Evolutionary conservation across 768 basidiomycete genomes (phyloP).

Genomic region (Tephrocybe rancida): DNA sequence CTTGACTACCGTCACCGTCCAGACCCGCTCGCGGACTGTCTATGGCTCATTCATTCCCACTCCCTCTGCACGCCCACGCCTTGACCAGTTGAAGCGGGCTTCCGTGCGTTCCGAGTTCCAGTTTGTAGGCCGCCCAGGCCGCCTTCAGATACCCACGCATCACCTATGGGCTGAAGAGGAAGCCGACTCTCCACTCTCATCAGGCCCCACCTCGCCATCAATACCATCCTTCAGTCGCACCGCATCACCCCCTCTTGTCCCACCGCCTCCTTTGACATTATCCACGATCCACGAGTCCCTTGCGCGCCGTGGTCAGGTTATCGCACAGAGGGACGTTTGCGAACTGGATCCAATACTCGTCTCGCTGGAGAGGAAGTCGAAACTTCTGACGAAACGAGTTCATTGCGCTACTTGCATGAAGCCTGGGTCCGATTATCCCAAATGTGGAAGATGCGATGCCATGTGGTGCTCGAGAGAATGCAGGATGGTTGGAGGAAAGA

Average conservation of each 20-base stretch:
- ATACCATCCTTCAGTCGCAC: constrained; percentile 44
- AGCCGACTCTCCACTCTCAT: constrained; percentile 20
- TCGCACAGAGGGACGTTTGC: constrained; percentile 4
- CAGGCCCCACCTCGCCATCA: constrained; percentile 19
- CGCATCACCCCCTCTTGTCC: constrained; percentile 25
- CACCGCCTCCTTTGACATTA: constrained; percentile 16
- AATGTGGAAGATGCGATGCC: constrained; percentile 59
- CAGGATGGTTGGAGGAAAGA: constrained; percentile 52
- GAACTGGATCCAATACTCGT: constrained; percentile 49
- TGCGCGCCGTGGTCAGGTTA: background rate
- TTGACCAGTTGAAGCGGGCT: constrained; percentile 11
- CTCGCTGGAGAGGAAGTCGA: constrained; percentile 53
- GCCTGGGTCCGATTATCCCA: constrained; percentile 56
- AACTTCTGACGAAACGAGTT: constrained; percentile 39
- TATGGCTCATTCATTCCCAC: constrained; percentile 25
- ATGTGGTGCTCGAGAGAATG: constrained; percentile 71
- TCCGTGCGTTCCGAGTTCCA: constrained; percentile 1
- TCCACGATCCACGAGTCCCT: background rate
- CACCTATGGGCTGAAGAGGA: constrained; percentile 17
- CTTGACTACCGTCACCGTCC: constrained; percentile 8
- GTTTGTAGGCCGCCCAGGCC: background rate
- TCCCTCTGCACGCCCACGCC: constrained; percentile 18
- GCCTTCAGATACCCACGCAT: constrained; percentile 5
- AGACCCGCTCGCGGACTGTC: constrained; percentile 10
- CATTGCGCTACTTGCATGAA: constrained; percentile 57